Evolutionary conservation across 2,329 filamentous ascomycete species (phyloP).

Genomic region (Fusarium camptoceras): DNA sequence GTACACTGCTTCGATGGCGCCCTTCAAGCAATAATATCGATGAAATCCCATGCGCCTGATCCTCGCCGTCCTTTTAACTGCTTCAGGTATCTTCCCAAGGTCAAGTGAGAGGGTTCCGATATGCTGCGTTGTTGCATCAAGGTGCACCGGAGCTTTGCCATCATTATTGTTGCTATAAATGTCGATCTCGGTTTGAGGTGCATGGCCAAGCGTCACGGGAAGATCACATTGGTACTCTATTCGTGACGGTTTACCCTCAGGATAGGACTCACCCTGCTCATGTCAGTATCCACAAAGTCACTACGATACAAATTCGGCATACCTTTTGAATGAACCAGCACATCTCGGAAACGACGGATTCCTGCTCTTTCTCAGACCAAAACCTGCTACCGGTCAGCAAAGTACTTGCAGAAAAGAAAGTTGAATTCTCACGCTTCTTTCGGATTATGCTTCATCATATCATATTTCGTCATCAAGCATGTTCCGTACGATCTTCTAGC

Average conservation of each 20-base stretch:
- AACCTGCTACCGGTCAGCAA: conserved; percentile 46
- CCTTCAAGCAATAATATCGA: conserved; percentile 53
- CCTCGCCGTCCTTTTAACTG: conserved; percentile 48
- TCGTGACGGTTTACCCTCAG: conserved; percentile 51
- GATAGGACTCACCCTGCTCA: conserved; percentile 53
- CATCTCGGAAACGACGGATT: conserved; percentile 53
- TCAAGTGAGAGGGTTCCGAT: conserved; percentile 54
- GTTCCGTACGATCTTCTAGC: conserved; percentile 54
- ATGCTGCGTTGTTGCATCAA: conserved; percentile 46
- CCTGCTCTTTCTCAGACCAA: conserved; percentile 54
- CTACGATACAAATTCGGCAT: not conserved
- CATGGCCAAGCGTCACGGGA: conserved; percentile 51
- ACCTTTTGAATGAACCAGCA: conserved; percentile 57
- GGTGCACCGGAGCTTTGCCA: conserved; percentile 48
- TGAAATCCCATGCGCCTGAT: conserved; percentile 52
- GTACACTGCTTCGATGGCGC: conserved; percentile 54
- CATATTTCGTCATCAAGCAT: conserved; percentile 52
- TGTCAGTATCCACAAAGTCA: conserved; percentile 4
- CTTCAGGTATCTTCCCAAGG: conserved; percentile 50
- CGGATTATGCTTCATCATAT: conserved; percentile 52
- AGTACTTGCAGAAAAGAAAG: not conserved
- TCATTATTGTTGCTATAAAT: conserved; percentile 53
- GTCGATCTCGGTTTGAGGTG: conserved; percentile 54
- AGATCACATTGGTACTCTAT: conserved; percentile 56
- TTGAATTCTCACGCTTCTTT: conserved; percentile 51